Conservation (phyloP, 768 basidiomycete genomes). For the Pisolithus marmoratus region DNA sequence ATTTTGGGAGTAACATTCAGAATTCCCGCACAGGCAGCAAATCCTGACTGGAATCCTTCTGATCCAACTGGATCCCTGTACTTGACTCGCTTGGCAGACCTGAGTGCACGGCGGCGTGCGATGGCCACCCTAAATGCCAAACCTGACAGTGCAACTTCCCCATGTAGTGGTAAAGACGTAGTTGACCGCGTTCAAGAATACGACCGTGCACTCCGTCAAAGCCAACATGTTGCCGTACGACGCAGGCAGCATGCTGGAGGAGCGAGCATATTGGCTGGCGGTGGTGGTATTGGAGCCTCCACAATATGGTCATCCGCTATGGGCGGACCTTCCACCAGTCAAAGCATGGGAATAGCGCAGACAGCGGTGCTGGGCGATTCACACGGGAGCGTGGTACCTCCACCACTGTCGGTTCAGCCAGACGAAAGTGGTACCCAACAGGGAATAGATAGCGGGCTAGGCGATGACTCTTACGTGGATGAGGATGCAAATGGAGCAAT, state of each 20-base stretch:
- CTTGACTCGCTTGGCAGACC: conserved; percentile 75
- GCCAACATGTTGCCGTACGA: conserved; percentile 47
- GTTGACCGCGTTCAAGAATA: conserved; percentile 63
- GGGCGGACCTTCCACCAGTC: conserved; percentile 39
- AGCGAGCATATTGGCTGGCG: conserved; percentile 29
- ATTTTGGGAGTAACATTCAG: neutral
- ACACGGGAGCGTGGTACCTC: conserved; percentile 44
- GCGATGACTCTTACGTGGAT: conserved; percentile 73
- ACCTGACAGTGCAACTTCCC: conserved; percentile 21
- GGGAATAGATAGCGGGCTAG: conserved; percentile 54
- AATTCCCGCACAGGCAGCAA: conserved; percentile 55
- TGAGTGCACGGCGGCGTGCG: conserved; percentile 42
- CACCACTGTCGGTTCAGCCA: conserved; percentile 20
- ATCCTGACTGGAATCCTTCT: conserved; percentile 92
- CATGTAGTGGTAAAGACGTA: conserved; percentile 31
- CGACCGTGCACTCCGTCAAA: conserved; percentile 68
- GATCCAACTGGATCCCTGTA: conserved; percentile 91
- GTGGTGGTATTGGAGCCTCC: conserved; percentile 45
- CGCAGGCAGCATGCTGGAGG: conserved; percentile 32
- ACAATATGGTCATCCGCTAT: conserved; percentile 39
- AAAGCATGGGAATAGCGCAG: conserved; percentile 50
- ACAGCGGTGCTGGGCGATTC: conserved; percentile 76
- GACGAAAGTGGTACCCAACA: conserved; percentile 46
- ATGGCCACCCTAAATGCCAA: conserved; percentile 22
- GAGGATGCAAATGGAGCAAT: conserved; percentile 41